Percentiles rank a stretch among this genome's conserved stretches.
Evolutionary conservation across 2,329 filamentous ascomycete genomes (phyloP).

Genomic region (Venturia oleaginea): DNA sequence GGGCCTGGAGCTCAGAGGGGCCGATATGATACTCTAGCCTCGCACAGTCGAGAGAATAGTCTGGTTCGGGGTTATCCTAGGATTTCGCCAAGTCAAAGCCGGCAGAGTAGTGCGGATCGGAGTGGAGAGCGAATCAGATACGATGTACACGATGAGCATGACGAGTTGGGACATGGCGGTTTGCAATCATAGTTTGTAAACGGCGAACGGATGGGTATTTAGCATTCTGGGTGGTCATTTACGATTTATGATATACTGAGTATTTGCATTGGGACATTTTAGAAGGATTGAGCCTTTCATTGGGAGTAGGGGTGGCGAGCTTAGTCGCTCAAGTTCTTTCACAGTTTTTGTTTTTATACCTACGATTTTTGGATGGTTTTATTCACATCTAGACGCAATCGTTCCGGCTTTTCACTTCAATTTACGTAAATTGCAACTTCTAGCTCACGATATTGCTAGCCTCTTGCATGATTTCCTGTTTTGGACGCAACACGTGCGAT

Average conservation of each 20-base stretch:
- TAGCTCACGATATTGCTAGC: no score
- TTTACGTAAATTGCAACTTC: no score
- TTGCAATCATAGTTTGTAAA: background rate
- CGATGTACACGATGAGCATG: background rate
- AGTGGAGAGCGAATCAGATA: background rate
- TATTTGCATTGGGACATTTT: background rate
- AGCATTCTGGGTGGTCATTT: no score
- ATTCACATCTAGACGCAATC: no score
- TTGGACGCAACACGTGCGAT: no score
- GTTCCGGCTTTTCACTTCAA: no score
- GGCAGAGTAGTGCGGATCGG: background rate
- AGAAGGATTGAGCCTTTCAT: no score
- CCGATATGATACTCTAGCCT: background rate
- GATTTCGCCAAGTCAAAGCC: background rate
- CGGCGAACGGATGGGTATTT: background rate
- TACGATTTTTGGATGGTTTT: no score
- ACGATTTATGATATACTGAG: no score
- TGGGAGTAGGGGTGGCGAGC: no score
- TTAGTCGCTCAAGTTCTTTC: no score
- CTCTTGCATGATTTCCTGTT: background rate
- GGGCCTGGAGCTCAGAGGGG: background rate
- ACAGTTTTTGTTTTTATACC: no score
- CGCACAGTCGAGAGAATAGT: slow-evolving; percentile 4
- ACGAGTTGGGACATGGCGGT: background rate
- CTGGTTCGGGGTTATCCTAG: background rate